Conservation (phyloP, 805 yeast genomes). For the Candida yuanshanica region DNA sequence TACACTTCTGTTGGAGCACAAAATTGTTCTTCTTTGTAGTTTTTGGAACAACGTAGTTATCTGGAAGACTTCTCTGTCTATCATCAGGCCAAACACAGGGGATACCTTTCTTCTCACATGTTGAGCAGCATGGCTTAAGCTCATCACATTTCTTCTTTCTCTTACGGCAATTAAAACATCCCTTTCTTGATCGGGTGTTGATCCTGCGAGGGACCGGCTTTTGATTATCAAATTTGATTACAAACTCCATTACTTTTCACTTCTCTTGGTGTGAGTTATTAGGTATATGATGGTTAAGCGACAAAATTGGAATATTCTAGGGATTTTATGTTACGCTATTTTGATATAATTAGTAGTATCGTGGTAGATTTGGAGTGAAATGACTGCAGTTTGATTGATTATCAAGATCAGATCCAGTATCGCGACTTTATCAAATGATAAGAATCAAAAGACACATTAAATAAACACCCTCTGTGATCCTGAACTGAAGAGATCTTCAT, state of each 20-base stretch:
- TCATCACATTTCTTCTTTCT: slow-evolving; percentile 65
- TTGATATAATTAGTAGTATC: too few species aligned
- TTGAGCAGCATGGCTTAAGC: slow-evolving; percentile 34
- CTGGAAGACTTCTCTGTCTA: neutral
- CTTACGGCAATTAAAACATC: slow-evolving; percentile 33
- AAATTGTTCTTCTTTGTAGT: neutral
- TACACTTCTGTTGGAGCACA: neutral
- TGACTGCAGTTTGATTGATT: too few species aligned
- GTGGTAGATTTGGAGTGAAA: too few species aligned
- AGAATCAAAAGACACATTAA: too few species aligned
- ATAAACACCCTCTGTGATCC: too few species aligned
- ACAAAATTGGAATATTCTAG: too few species aligned
- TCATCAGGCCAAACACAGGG: slow-evolving; percentile 23
- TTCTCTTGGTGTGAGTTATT: too few species aligned
- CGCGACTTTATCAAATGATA: too few species aligned
- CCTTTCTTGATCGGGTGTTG: slow-evolving; percentile 13
- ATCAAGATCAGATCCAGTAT: too few species aligned
- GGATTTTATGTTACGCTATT: too few species aligned
- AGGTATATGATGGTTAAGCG: too few species aligned
- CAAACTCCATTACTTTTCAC: slow-evolving; percentile 5
- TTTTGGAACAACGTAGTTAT: neutral
- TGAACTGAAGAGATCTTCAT: too few species aligned
- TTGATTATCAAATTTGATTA: slow-evolving; percentile 4
- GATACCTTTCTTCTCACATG: slow-evolving; percentile 32
- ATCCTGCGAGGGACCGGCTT: neutral